A percentile compares a stretch with the other conserved stretches of the same genome.
These are phyloP conservation scores for Aspergillus sp. DNA, from an alignment of 2,329 filamentous ascomycete species.

Conservation along the genomic window DNA sequence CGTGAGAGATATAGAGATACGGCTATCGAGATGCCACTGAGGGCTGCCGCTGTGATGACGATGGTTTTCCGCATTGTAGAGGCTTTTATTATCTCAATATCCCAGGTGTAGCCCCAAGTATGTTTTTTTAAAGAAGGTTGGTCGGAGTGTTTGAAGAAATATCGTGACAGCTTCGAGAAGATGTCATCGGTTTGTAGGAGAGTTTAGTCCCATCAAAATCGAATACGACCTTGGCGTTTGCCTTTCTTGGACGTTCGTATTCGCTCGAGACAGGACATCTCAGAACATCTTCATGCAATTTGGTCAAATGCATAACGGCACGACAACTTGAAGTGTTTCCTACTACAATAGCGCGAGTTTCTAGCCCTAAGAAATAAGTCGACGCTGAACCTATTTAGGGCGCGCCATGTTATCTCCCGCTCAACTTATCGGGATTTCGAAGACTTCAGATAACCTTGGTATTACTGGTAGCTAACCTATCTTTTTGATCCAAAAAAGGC, in stretches of 20 bases:
- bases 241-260: background rate
- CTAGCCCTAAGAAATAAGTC: background rate
- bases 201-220: background rate
- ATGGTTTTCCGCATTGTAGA: background rate
- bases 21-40: constrained; percentile 2
- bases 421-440: no score
- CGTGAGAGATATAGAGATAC: background rate
- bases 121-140: background rate
- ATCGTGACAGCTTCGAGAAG: background rate
- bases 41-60: background rate
- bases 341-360: background rate
- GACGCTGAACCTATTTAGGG: background rate
- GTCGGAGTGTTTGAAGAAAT: background rate
- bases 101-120: no score
- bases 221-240: constrained; percentile 4
- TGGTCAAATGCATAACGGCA: background rate
- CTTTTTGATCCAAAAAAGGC: no score
- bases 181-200: background rate
- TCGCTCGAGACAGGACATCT: background rate
- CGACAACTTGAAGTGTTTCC: background rate
- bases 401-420: background rate
- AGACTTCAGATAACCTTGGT: no score
- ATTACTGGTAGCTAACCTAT: no score
- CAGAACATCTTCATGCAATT: no score
- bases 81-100: background rate